Evolutionary conservation across 257 asterid species (phyloP).

Genomic region (Fraxinus americana): DNA sequence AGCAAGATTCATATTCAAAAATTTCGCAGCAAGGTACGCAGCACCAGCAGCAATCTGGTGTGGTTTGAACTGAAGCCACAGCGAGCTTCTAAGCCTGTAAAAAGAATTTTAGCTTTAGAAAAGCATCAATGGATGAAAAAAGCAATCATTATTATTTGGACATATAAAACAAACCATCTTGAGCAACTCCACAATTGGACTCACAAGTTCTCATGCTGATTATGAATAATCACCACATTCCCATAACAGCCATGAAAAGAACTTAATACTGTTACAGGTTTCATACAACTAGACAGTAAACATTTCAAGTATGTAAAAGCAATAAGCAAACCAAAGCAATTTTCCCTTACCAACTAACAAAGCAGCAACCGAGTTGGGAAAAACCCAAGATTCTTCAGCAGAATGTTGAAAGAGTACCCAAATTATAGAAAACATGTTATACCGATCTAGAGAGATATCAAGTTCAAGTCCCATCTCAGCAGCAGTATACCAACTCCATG

Average conservation of each 20-base stretch:
- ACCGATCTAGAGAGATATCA: slow-evolving; percentile 52
- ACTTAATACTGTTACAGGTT: slow-evolving; percentile 6
- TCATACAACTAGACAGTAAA: slow-evolving; percentile 7
- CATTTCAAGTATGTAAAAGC: slow-evolving; percentile 34
- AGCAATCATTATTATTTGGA: background rate
- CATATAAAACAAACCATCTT: slow-evolving; percentile 44
- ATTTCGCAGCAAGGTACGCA: slow-evolving; percentile 96
- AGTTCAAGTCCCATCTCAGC: slow-evolving; percentile 58
- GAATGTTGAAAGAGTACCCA: slow-evolving; percentile 66
- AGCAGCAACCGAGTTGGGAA: slow-evolving; percentile 84
- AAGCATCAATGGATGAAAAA: slow-evolving; percentile 3
- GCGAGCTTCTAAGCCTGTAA: slow-evolving; percentile 89
- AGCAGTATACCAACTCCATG: slow-evolving; percentile 47
- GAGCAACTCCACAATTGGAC: slow-evolving; percentile 35
- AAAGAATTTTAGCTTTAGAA: slow-evolving; percentile 21
- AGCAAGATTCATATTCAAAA: slow-evolving; percentile 73
- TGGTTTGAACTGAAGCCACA: slow-evolving; percentile 99
- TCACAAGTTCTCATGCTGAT: slow-evolving; percentile 29
- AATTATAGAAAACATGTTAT: slow-evolving; percentile 54
- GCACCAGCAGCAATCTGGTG: slow-evolving; percentile 99
- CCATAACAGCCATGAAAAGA: slow-evolving; percentile 28
- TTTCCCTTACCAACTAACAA: slow-evolving; percentile 83
- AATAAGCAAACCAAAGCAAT: slow-evolving; percentile 53
- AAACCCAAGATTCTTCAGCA: slow-evolving; percentile 84
- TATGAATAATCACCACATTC: slow-evolving; percentile 35